Base-by-base conservation (phyloP, 2,329 filamentous ascomycete genomes). In the Aspergillus sclerotialis region DNA sequence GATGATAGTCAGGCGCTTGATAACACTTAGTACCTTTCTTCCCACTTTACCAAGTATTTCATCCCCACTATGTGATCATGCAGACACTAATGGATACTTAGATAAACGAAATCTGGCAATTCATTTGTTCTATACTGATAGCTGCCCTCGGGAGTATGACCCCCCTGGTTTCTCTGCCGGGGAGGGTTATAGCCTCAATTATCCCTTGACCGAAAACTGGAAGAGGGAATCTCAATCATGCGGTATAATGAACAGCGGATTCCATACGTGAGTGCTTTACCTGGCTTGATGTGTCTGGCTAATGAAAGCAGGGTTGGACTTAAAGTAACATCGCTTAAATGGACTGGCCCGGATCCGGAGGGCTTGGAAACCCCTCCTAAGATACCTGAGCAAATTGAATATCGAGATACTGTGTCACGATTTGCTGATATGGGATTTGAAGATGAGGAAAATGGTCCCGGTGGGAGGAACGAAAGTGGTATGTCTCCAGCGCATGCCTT, bases 51-150 rank as follows among this genome's bases (percentile, higher is more conserved):
- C 65, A 44, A 56, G 67, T 69, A 52, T 37, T 52, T 32, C 10
- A n/a, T 19, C 24, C 9, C 9, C 4, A 14, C 19, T 32, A 13
- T 11, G 7, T 18, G n/a, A 16, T 12, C 14, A 26, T 35, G 24
- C 11, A 35, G 17, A 26, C 8, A 8, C 35, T 42, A 32, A 47
- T 25, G 5, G 8, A 15, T 29, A 9, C 28, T 10, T 40, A 65
- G 61, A 49, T 25, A 55, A 56, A 31, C 55, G 67, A 21, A 63
- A 53, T 32, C 41, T 73, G 8, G 63, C 59, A 7, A 59, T 72
- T 42, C 58, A 64, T 32, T 50, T 73, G 3, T 60, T 65, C 35
- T 70, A 69, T 43, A 63, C 55, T 3, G 53, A 65, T n/a, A 49
- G 61, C 11, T 61, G 58, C 32, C 55, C 61, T 7, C 32, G 42